These are phyloP conservation scores for Naematelia encephala DNA, from an alignment of 768 basidiomycete genomes.

Conservation along the genomic window DNA sequence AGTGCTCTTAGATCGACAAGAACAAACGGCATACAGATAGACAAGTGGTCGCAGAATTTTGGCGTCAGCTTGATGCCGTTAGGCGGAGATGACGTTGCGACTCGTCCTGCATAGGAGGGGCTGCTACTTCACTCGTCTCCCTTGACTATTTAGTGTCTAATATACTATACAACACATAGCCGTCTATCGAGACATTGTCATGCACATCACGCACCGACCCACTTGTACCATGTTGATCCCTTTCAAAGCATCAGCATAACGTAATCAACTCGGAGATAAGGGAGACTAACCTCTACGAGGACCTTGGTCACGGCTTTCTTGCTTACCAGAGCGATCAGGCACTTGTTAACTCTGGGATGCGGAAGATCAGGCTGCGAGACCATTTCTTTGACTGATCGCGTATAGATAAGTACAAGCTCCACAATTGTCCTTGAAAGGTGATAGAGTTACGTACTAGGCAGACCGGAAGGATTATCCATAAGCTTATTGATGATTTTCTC, in stretches of 20 bases:
- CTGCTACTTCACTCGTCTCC: no score
- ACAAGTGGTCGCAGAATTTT: slow-evolving; percentile 90
- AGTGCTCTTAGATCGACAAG: slow-evolving; percentile 70
- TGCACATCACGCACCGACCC: slow-evolving; percentile 24
- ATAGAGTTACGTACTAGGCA: slow-evolving; percentile 43
- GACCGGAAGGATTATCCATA: slow-evolving; percentile 63
- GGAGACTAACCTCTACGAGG: slow-evolving; percentile 37
- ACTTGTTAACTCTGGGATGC: slow-evolving; percentile 89
- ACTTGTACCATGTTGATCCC: slow-evolving; percentile 33
- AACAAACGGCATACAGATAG: slow-evolving; percentile 88
- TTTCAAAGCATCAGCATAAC: slow-evolving; percentile 6
- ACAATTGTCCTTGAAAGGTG: no score
- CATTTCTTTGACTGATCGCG: slow-evolving; percentile 64
- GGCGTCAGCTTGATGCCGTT: slow-evolving; percentile 72
- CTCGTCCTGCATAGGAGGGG: background rate
- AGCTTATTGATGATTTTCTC: slow-evolving; percentile 75
- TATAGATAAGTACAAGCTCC: no score
- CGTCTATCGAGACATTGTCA: background rate
- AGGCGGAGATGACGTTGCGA: slow-evolving; percentile 17
- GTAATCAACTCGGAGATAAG: background rate
- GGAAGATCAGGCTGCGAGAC: slow-evolving; percentile 76
- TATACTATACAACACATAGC: slow-evolving; percentile 1
- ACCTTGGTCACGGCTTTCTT: slow-evolving; percentile 74
- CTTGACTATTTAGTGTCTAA: background rate
- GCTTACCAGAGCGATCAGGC: slow-evolving; percentile 83